Evolutionary conservation across 352 stramenopile genomes (phyloP), one percentile per base, ranked within the genome.

Genomic region (Pythium oligandrum): DNA sequence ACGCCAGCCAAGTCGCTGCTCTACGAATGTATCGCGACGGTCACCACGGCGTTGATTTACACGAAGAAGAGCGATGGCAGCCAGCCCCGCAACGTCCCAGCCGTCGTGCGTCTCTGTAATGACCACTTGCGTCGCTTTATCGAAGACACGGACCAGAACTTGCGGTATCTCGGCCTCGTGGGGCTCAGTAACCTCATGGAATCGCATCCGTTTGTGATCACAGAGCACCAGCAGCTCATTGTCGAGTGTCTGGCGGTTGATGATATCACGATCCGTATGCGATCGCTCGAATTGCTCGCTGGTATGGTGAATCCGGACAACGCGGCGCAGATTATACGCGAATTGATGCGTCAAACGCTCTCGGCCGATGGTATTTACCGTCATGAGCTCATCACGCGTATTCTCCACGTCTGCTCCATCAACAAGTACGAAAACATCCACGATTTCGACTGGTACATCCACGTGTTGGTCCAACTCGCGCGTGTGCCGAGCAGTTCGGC

Each of bases 381-480:
- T 43, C 87, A 98, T 55, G 96, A 98, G 58, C 80, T 99, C 40
- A 97, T 99, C 33, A 70, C 79, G 45, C 93, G 97, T 52, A 98
- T 99, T 61, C 63, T 99, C 43, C 83, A 94, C 55, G 97, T 99
- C 68, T 99, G 96, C 70, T 96, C 84, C 4, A 73, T 90, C 11
- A 97, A 99, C 70, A 99, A 99, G 73, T 99, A 99, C 72, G 83
- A 94, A 44, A 97, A 98, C 61, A 84, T 99, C 40, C 75, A 91
- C 56, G 96, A 99, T 68, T 99, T 99, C 74, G 77, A 90, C 51
- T 99, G 97, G 97, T 99, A 99, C 71, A 86, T 99, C 48, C 86
- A 96, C 63, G 85, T 99, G n/a, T 73, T 99, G 6, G 84, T 98
- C 17, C 79, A 97, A 51, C 80, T 99, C 33, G 90, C 92, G 17